Conservation (phyloP, 139 green algal species). For the Volvox reticuliferus region DNA sequence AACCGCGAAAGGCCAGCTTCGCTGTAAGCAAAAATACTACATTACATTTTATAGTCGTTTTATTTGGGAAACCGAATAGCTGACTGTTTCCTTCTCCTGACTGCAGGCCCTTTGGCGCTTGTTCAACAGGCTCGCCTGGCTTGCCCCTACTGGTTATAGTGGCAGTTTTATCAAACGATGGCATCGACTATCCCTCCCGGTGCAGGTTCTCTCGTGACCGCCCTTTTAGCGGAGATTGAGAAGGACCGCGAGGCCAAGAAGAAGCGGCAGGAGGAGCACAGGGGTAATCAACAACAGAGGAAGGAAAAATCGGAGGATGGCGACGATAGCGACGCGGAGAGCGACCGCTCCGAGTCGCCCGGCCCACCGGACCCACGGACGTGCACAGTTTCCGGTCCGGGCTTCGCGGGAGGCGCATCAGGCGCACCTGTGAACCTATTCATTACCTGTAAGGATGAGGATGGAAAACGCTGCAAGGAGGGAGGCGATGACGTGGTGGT, state of each 20-base stretch:
- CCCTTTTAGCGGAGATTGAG: constrained; percentile 40
- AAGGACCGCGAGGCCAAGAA: constrained; percentile 34
- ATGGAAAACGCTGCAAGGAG: constrained; percentile 47
- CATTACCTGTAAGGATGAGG: constrained; percentile 53
- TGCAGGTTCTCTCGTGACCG: constrained; percentile 41
- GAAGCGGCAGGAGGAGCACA: constrained; percentile 21
- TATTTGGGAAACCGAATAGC: not conserved
- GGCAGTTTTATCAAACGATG: constrained; percentile 18
- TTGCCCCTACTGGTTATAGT: not conserved
- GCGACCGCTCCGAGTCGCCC: constrained; percentile 32
- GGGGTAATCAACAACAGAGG: not conserved
- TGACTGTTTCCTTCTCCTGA: not conserved
- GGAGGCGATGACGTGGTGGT: constrained; percentile 61
- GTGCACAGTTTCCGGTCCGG: constrained; percentile 57
- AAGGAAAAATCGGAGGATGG: constrained; percentile 3
- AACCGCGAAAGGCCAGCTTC: not conserved
- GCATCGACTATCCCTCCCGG: constrained; percentile 24
- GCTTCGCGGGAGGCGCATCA: constrained; percentile 50
- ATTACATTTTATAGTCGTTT: not conserved
- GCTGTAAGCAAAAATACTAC: not conserved
- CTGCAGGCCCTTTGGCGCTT: constrained; percentile 13
- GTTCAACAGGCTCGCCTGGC: not conserved
- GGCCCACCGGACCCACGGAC: constrained; percentile 35
- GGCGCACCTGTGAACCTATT: constrained; percentile 56
- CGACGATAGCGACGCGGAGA: constrained; percentile 7